Percentiles rank a stretch among this genome's conserved stretches.
Evolutionary conservation across 208 protist species (phyloP).

Genomic region (Crithidia acanthocephali): DNA sequence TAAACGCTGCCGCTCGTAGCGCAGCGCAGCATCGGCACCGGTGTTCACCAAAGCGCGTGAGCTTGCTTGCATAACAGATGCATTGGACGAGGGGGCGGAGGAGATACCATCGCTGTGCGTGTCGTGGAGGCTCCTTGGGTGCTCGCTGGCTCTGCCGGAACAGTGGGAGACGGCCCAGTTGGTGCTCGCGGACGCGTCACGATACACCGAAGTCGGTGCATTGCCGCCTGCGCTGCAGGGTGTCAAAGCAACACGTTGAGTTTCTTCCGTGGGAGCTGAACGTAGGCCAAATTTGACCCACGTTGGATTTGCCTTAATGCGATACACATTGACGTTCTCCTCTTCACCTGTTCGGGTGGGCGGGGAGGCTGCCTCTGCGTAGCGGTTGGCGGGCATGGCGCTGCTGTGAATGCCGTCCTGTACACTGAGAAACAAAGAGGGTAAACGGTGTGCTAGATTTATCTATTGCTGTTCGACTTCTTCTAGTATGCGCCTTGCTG

Average conservation of each 20-base stretch:
- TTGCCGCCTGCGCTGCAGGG: not conserved
- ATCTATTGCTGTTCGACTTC: no score
- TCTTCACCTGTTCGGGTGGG: not conserved
- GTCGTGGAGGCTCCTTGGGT: not conserved
- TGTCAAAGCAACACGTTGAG: not conserved
- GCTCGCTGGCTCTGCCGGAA: not conserved
- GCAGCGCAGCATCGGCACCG: slow-evolving; percentile 23
- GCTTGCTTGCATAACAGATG: not conserved
- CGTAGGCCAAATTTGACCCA: slow-evolving; percentile 25
- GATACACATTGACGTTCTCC: slow-evolving; percentile 25
- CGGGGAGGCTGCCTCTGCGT: not conserved
- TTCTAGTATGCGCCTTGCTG: no score
- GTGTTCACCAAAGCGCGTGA: not conserved
- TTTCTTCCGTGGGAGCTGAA: not conserved
- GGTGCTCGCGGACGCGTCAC: not conserved
- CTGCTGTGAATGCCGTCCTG: no score
- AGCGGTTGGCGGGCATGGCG: not conserved
- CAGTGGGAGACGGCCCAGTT: not conserved
- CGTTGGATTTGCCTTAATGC: slow-evolving; percentile 36
- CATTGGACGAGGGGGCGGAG: not conserved
- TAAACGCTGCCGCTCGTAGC: slow-evolving; percentile 17
- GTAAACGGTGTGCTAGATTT: no score
- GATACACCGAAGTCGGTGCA: not conserved
- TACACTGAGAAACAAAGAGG: no score
- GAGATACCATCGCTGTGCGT: not conserved